Base-by-base conservation (phyloP, 306 rosid species). In the Morella rubra region DNA sequence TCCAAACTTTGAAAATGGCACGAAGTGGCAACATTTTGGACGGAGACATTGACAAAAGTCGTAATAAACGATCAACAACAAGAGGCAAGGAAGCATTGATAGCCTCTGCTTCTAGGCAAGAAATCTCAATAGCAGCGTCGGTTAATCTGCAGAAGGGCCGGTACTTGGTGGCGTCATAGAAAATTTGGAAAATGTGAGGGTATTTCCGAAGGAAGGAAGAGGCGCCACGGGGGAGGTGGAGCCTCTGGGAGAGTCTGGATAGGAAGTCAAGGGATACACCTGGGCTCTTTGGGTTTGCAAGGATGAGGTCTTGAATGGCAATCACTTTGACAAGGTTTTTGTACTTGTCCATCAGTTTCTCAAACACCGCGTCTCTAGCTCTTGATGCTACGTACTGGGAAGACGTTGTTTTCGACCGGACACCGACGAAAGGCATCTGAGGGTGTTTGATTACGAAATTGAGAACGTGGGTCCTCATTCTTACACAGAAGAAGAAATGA, bases 351-450 rank as follows among this genome's bases (percentile, higher is more conserved):
- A 95, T 95, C 12, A 90, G 58, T 83, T 95, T 95, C 87, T 95
- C 99, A 74, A 95, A 92, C 0, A 93, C 91, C n/a, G 97, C 86
- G 78, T 95, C 97, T 86, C 97, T 84, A 42, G 89, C 85, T 86
- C 99, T 87, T 6, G 91, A 69, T 64, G 88, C 88, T 27, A 95
- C 97, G 19, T 81, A 92, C 71, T 90, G 91, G 4, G 91, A 53
- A 76, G 97, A 90, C 0, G 92, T 92, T 2, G 88, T 86, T 82
- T 95, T 90, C 20, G 73, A 86, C 75, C 99, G 82, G 73, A 84
- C 52, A 65, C 24, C 75, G 53, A 81, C 59, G 40, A 75, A 67
- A 72, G 76, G 76, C 53, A 67, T 7, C 19, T 55, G 45, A 41
- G 77, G 55, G 22, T 78, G 84, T 64, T 80, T 87, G 78, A 58